These are phyloP conservation scores for Pelagophyceae sp. DNA, from an alignment of 352 stramenopile species.

Conservation along the genomic window DNA sequence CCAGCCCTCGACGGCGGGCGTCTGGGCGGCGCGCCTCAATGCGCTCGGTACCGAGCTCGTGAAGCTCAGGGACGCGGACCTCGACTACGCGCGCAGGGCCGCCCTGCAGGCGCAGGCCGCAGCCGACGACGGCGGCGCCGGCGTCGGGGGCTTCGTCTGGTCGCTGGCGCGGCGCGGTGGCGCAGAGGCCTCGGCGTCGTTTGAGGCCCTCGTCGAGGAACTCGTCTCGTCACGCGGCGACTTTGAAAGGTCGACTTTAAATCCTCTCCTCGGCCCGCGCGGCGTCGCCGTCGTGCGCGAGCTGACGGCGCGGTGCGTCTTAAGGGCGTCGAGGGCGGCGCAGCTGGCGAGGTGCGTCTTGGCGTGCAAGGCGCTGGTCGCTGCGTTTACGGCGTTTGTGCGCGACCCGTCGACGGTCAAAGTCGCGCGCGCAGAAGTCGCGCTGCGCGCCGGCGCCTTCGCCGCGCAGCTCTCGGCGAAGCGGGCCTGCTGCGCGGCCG, in stretches of 20 bases:
- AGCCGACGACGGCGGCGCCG: constrained; percentile 16
- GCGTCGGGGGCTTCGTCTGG: constrained; percentile 13
- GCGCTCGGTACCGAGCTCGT: constrained; percentile 11
- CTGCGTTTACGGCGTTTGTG: constrained; percentile 15
- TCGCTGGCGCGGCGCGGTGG: constrained; percentile 9
- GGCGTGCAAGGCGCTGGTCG: neutral
- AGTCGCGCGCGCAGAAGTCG: constrained; percentile 9
- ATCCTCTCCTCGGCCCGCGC: constrained; percentile 52
- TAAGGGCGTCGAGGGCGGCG: constrained; percentile 42
- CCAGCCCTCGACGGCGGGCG: neutral
- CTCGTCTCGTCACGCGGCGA: constrained; percentile 57
- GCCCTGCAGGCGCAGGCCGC: constrained; percentile 1
- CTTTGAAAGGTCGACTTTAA: constrained; percentile 60
- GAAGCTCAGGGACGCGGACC: constrained; percentile 16
- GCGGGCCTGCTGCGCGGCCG: constrained; percentile 44
- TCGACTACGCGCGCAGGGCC: constrained; percentile 4
- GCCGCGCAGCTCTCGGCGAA: constrained; percentile 46
- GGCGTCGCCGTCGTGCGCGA: constrained; percentile 21
- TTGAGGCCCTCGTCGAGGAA: constrained; percentile 58
- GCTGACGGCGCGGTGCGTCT: constrained; percentile 38
- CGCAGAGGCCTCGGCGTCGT: constrained; percentile 55
- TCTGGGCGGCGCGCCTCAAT: constrained; percentile 8
- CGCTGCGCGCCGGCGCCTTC: neutral
- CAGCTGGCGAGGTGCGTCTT: constrained; percentile 19
- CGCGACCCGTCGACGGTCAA: constrained; percentile 18